Percentiles rank a stretch among this genome's conserved stretches.
Conservation (phyloP, 2,329 filamentous ascomycete species). For the Aspergillus quadrilineatus region DNA sequence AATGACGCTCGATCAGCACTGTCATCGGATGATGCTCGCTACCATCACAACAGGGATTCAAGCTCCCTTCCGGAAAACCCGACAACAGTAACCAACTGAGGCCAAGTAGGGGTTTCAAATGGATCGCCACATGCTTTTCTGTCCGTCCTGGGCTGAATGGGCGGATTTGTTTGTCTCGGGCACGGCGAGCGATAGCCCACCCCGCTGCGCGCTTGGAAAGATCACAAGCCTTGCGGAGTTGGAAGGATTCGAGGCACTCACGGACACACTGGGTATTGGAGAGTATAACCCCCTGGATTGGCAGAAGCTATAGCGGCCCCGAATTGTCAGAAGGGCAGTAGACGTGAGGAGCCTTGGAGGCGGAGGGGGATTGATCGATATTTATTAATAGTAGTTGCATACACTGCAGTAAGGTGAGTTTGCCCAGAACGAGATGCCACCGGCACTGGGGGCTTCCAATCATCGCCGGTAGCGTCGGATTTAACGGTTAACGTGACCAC, state of each 20-base stretch:
- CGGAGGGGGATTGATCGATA: constrained; percentile 13
- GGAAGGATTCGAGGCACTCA: constrained; percentile 17
- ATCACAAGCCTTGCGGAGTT: constrained; percentile 3
- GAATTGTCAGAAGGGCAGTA: constrained; percentile 3
- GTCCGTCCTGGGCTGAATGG: constrained; percentile 7
- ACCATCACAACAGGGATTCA: constrained; percentile 2
- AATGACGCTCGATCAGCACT: constrained; percentile 15
- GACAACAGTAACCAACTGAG: constrained; percentile 6
- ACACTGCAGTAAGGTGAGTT: constrained; percentile 5
- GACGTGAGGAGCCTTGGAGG: not conserved
- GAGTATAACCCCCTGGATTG: not conserved
- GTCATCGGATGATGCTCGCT: constrained; percentile 15
- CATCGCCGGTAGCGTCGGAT: constrained; percentile 9
- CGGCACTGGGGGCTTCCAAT: constrained; percentile 1
- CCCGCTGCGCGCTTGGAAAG: constrained; percentile 18
- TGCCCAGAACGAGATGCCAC: constrained; percentile 1
- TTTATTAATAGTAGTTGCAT: constrained; percentile 19
- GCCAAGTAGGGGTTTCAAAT: constrained; percentile 1
- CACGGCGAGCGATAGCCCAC: constrained; percentile 14
- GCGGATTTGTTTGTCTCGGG: constrained; percentile 9
- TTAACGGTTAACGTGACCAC: constrained; percentile 11
- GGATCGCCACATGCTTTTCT: constrained; percentile 1
- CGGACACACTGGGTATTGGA: constrained; percentile 6
- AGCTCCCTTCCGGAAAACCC: constrained; percentile 2
- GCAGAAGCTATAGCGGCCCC: constrained; percentile 2